Conservation (phyloP, 2,329 filamentous ascomycete genomes). For the Aspergillus felis region DNA sequence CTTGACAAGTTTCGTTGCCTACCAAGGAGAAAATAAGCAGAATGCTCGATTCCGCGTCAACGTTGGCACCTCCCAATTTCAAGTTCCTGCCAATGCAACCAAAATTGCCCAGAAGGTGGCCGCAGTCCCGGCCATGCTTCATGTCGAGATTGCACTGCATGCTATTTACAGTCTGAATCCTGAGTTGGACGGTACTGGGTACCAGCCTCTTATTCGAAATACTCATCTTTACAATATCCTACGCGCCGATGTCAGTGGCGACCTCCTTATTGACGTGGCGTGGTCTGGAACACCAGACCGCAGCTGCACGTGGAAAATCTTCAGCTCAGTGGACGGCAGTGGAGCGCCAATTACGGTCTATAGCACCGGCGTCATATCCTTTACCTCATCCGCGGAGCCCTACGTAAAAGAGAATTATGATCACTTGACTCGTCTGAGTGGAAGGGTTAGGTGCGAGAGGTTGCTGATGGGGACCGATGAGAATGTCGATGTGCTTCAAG, state of each 20-base stretch:
- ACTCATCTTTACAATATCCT: too few species aligned
- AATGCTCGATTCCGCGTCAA: slow-evolving; percentile 12
- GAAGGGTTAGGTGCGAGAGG: slow-evolving; percentile 20
- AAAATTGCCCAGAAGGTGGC: slow-evolving; percentile 36
- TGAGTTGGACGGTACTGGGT: too few species aligned
- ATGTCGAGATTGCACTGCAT: slow-evolving; percentile 31
- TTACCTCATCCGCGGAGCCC: slow-evolving; percentile 16
- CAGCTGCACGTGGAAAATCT: too few species aligned
- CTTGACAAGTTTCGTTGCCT: slow-evolving; percentile 28
- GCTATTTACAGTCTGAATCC: too few species aligned
- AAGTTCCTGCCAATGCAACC: background rate
- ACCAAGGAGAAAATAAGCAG: slow-evolving; percentile 13
- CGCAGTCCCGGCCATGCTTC: slow-evolving; percentile 38
- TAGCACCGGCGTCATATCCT: background rate
- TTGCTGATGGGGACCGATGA: slow-evolving; percentile 1
- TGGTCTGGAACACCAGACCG: too few species aligned
- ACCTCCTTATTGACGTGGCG: too few species aligned
- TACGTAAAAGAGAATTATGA: slow-evolving; percentile 20
- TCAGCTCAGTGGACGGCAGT: background rate
- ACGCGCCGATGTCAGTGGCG: too few species aligned
- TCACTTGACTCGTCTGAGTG: slow-evolving; percentile 31
- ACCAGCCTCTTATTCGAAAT: too few species aligned
- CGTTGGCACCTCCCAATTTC: background rate
- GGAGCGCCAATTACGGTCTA: background rate
- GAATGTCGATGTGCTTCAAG: slow-evolving; percentile 15